Evolutionary conservation across 2,329 filamentous ascomycete species (phyloP), one percentile per base, ranked within the genome.

Genomic region (Acrocalymma vagum): DNA sequence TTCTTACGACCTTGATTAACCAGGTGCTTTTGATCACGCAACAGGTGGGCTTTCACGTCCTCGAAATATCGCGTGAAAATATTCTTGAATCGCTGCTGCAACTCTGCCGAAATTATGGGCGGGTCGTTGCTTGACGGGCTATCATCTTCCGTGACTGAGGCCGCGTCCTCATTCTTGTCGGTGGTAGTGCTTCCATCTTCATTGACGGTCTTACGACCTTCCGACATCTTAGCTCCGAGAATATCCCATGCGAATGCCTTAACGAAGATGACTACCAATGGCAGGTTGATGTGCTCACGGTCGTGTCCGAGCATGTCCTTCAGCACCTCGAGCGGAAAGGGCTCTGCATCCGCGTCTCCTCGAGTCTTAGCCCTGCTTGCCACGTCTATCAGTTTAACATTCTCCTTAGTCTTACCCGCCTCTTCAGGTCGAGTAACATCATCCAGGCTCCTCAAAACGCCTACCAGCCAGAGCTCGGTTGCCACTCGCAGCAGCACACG

Each of bases 171-270:
- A 5, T 72, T 67, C 18, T 80, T 79, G 14, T 76, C 78, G n/a
- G 73, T 63, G 29, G 78, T 83, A 3, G 84, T 85, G 6, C 78
- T 79, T 13, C 90, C 90, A 63, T 96, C 90, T 38, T 90, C 90
- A 47, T 90, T 88, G 9, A 93, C 85, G 9, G 82, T 85, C 72
- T 91, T 96, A 42, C 92, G 85, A n/a, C 88, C 85, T 47, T 95
- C 90, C 9, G 82, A 74, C 20, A 84, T 74, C 59, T 86, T 91
- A 17, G 92, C 83, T 2, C 94, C 94, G 10, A 99, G 74, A 23
- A 97, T 83, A 72, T 99, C 95, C 92, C 93, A 99, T 50, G 88
- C 87, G 61, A 97, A 99, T 13, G 89, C 86, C 73, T 96, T 99
- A 54, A 96, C 92, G 63, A 99, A 99, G 10, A 95, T 81, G 35